phyloP scores from a whole-genome alignment of 2,329 filamentous ascomycete species.

The Microdochium paspali region DNA sequence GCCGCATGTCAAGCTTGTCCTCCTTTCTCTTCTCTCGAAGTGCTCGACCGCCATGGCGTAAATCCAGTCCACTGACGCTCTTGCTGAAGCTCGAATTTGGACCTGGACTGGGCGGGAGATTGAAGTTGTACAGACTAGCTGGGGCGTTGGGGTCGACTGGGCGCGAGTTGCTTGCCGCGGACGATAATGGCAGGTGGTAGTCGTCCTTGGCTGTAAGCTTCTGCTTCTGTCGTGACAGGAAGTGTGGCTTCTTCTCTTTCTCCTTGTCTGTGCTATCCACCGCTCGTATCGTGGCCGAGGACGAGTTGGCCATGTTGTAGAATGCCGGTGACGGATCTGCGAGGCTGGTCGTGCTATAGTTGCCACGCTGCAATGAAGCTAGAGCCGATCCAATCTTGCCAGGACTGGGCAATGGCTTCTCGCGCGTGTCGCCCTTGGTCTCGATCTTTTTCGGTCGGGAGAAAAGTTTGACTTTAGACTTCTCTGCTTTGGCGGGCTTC shows the following conservation, averaged over 20 bases:
- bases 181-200: conserved; percentile 62
- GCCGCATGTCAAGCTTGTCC: conserved; percentile 44
- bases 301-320: conserved; percentile 68
- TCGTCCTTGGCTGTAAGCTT: conserved; percentile 68
- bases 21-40: conserved; percentile 75
- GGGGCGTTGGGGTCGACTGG: conserved; percentile 68
- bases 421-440: conserved; percentile 56
- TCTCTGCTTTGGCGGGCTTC: conserved; percentile 53
- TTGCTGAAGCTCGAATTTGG: conserved; percentile 64
- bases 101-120: conserved; percentile 61
- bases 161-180: conserved; percentile 66
- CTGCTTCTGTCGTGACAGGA: conserved; percentile 69
- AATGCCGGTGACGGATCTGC: conserved; percentile 54
- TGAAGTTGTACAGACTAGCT: conserved; percentile 71
- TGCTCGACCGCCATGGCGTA: conserved; percentile 67
- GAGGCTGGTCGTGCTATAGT: conserved; percentile 65
- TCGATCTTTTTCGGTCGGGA: conserved; percentile 68
- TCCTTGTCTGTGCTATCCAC: conserved; percentile 51
- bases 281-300: conserved; percentile 66
- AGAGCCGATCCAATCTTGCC: conserved; percentile 60
- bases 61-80: conserved; percentile 70
- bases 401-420: conserved; percentile 63
- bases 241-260: conserved; percentile 72
- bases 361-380: conserved; percentile 53
- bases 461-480: conserved; percentile 75